Percentiles rank a stretch among this genome's conserved stretches.
Evolutionary conservation across 495 filamentous ascomycete genomes (phyloP).

Genomic region (Poronia punctata): DNA sequence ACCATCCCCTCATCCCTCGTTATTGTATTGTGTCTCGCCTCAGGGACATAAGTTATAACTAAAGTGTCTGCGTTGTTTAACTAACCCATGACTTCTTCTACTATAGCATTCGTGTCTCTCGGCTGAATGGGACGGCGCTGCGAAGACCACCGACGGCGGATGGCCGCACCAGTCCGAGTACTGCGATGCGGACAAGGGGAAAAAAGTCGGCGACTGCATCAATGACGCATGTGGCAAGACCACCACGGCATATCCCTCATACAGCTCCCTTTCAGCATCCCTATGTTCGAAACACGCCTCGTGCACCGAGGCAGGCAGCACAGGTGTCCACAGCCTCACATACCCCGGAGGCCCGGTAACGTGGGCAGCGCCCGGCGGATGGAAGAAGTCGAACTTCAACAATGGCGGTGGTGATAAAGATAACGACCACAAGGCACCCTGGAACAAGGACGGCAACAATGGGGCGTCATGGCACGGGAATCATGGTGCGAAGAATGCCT

Average conservation of each 20-base stretch:
- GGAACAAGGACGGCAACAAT: constrained; percentile 2
- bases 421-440: neutral
- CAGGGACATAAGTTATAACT: no score
- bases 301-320: constrained; percentile 33
- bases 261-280: constrained; percentile 33
- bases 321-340: constrained; percentile 35
- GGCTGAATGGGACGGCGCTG: constrained; percentile 28
- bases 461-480: constrained; percentile 1
- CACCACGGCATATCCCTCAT: constrained; percentile 32
- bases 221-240: constrained; percentile 31
- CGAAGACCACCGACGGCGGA: constrained; percentile 15
- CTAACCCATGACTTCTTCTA: neutral
- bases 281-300: constrained; percentile 32
- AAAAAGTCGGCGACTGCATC: constrained; percentile 30
- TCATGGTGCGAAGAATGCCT: no score
- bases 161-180: constrained; percentile 41
- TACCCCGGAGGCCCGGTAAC: constrained; percentile 33
- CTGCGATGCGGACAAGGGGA: constrained; percentile 31
- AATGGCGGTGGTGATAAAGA: neutral
- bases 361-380: constrained; percentile 25
- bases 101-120: constrained; percentile 36
- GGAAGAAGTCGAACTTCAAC: constrained; percentile 11
- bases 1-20: no score
- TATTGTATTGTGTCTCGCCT: no score
- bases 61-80: no score